These are phyloP conservation scores for Fibroporia radiculosa DNA, from an alignment of 768 basidiomycete genomes.

Conservation along the genomic window DNA sequence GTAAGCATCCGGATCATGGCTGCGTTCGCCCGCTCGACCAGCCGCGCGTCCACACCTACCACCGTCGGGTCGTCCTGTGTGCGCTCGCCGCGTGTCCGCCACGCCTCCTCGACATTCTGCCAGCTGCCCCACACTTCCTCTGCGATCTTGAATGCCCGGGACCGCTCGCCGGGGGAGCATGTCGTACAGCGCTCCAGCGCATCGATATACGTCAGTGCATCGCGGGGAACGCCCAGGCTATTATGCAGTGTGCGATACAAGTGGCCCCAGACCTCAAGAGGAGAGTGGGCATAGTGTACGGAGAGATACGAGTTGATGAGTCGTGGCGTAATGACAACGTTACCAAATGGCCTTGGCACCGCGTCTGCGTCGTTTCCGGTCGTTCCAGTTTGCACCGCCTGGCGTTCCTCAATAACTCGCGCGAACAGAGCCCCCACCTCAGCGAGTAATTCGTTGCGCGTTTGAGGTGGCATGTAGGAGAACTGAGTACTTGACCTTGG, in stretches of 20 bases:
- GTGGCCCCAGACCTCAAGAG: constrained; percentile 38
- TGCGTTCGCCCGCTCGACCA: constrained; percentile 61
- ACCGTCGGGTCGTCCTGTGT: constrained; percentile 14
- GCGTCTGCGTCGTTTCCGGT: constrained; percentile 6
- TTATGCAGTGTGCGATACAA: constrained; percentile 45
- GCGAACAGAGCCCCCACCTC: constrained; percentile 65
- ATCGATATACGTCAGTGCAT: constrained; percentile 52
- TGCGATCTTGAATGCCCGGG: constrained; percentile 42
- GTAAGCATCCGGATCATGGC: constrained; percentile 61
- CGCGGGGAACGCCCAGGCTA: constrained; percentile 33
- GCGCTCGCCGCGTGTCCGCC: constrained; percentile 22
- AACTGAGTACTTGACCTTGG: constrained; percentile 9
- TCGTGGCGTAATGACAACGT: constrained; percentile 49
- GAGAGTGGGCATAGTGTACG: constrained; percentile 56
- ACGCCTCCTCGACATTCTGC: constrained; percentile 37
- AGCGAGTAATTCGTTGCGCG: constrained; percentile 55
- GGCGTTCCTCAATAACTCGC: constrained; percentile 42
- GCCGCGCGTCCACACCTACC: constrained; percentile 29
- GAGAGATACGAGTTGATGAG: constrained; percentile 79
- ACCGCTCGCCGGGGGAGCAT: constrained; percentile 38
- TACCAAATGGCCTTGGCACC: constrained; percentile 32
- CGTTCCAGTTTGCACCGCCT: not conserved
- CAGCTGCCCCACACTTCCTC: constrained; percentile 64
- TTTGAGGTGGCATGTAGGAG: constrained; percentile 65
- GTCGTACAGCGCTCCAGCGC: constrained; percentile 60